Conservation (phyloP, 139 green algal genomes). For the Dunaliella primolecta region DNA sequence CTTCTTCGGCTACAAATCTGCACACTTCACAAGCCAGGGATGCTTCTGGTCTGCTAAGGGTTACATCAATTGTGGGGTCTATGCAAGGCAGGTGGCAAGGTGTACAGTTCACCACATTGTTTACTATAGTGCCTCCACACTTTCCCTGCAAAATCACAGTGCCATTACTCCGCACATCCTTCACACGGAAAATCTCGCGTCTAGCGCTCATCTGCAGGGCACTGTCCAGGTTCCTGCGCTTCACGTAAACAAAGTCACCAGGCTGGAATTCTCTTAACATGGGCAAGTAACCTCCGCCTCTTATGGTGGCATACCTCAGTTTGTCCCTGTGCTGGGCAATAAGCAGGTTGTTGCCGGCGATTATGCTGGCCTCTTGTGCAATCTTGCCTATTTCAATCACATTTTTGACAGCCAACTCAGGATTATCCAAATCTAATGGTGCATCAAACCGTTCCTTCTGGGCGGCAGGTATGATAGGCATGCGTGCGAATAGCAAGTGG, state of each 20-base stretch:
- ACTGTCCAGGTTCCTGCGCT: not conserved
- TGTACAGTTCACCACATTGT: too few species aligned
- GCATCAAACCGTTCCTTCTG: not conserved
- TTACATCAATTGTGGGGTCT: too few species aligned
- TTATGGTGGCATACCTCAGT: constrained; percentile 8
- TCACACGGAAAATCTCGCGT: not conserved
- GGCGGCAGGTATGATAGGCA: not conserved
- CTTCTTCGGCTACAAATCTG: too few species aligned
- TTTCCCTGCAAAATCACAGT: not conserved
- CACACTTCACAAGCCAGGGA: too few species aligned
- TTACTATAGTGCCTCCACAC: too few species aligned
- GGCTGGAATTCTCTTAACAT: not conserved
- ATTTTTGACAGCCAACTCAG: not conserved
- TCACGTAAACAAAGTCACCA: constrained; percentile 21
- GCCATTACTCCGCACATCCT: not conserved
- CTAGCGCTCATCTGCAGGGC: not conserved
- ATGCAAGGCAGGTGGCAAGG: too few species aligned
- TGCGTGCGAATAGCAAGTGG: too few species aligned
- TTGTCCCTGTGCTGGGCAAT: constrained; percentile 15
- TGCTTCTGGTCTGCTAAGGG: too few species aligned
- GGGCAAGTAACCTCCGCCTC: constrained; percentile 8
- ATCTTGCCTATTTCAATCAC: not conserved
- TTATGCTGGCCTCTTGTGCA: not conserved
- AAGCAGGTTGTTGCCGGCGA: not conserved
- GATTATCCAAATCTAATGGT: not conserved